Base-by-base conservation (phyloP, 805 yeast species). In the Candida multigemmis region DNA sequence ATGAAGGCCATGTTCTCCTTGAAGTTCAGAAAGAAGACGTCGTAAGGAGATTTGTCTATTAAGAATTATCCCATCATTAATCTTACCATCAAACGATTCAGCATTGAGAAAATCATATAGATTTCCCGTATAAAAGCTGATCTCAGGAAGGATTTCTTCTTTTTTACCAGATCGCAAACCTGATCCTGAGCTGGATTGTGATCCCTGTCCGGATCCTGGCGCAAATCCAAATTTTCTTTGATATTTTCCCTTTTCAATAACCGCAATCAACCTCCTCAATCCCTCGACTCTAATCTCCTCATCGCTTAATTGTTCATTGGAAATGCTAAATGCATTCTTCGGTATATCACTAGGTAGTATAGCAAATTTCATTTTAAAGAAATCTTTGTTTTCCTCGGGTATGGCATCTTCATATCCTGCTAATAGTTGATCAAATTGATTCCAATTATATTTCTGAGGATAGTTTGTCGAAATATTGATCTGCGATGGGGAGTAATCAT, bases 271-370 rank as follows among this genome's bases (percentile, higher is more conserved):
- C 24, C 75, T 73, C 23, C 89, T 60, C 12, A 89, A 57, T 1
- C 97, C 98, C 48, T 89, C 97, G n/a, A 89, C 68, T 30, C 94
- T 58, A n/a, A 81, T 70, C 50, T 89, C 97, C 46, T 89, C 98
- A 3, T 79, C 75, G 0, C 74, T 70, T 26, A 87, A 57, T 14
- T 67, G 65, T 39, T 84, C 95, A 35, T 67, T 70, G 19, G 60
- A 44, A 16, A 61, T 65, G 45, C 53, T 62, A 48, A 38, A 63
- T 32, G 65, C 61, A 36, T 65, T 65, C 31, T 73, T 66, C 1
- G 86, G 78, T 12, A 77, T 62, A n/a, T 71, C 80, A 1, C 84
- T 58, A 0, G 96, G 96, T 27, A 87, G 57, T 3, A 91, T 65
- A 3, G 86, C 96, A 54, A 86, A 84, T 44, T 93, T 78, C 48